Conservation (phyloP, 2,329 filamentous ascomycete genomes). For the Thermomyces lanuginosus region DNA sequence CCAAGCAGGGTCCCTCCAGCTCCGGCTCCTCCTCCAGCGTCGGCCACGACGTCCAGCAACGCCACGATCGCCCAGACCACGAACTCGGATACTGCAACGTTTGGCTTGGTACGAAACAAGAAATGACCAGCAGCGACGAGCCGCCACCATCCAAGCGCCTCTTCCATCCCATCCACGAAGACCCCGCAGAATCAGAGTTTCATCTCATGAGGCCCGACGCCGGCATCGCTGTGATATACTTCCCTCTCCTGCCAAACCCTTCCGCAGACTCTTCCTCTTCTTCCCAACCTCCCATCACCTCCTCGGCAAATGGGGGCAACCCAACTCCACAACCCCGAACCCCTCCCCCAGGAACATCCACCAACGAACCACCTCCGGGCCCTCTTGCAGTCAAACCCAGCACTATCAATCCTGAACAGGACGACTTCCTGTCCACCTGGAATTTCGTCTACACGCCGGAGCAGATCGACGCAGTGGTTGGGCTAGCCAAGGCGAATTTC, state of each 20-base stretch:
- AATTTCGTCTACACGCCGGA: constrained; percentile 92
- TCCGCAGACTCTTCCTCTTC: too few relatives aligned
- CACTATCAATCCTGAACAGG: constrained; percentile 60
- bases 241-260: constrained; percentile 72
- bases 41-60: too few relatives aligned
- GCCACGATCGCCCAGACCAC: constrained; percentile 8
- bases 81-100: constrained; percentile 83
- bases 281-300: constrained; percentile 16
- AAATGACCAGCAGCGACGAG: constrained; percentile 44
- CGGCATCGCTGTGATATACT: constrained; percentile 77
- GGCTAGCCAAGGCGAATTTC: constrained; percentile 73
- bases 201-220: constrained; percentile 59
- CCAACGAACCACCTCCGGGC: constrained; percentile 8
- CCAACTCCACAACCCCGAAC: constrained; percentile 13
- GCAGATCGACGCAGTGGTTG: constrained; percentile 71
- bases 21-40: too few relatives aligned
- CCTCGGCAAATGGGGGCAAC: constrained; percentile 6
- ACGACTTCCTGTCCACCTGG: constrained; percentile 88
- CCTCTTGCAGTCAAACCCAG: constrained; percentile 38
- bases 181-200: constrained; percentile 48
- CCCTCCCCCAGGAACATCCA: constrained; percentile 9
- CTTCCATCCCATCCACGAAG: constrained; percentile 30
- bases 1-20: background rate
- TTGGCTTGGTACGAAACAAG: constrained; percentile 76
- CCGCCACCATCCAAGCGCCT: constrained; percentile 36